These are phyloP conservation scores for Gremmenia infestans DNA, from an alignment of 2,329 filamentous ascomycete genomes.

Conservation along the genomic window DNA sequence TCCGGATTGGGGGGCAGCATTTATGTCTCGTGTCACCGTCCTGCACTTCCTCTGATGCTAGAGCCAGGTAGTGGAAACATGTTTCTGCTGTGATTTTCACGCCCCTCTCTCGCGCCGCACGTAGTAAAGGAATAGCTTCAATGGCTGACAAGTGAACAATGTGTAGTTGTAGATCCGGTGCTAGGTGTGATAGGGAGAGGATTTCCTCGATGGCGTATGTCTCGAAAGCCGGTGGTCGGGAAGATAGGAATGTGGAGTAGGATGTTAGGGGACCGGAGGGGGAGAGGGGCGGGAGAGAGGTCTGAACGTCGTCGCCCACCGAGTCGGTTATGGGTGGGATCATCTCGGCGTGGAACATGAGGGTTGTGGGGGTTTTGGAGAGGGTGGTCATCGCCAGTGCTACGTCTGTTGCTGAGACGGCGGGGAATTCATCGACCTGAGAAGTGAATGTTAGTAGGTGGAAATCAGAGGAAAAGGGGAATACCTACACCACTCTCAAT, in stretches of 20 bases:
- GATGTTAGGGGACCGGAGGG: constrained; percentile 68
- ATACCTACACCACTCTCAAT: constrained; percentile 86
- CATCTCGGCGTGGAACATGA: constrained; percentile 99
- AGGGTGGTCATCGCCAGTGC: constrained; percentile 74
- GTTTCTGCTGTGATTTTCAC: constrained; percentile 72
- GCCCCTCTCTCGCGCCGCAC: constrained; percentile 55
- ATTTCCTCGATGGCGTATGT: constrained; percentile 88
- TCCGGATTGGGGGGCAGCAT: constrained; percentile 68
- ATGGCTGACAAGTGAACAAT: constrained; percentile 72
- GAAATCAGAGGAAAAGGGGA: not conserved
- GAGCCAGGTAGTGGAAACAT: constrained; percentile 68
- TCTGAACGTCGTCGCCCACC: constrained; percentile 71
- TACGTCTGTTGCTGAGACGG: constrained; percentile 77
- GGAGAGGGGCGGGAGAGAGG: constrained; percentile 61
- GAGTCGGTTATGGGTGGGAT: constrained; percentile 79
- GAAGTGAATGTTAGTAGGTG: constrained; percentile 10
- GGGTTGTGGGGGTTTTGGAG: constrained; percentile 74
- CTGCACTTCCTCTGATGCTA: constrained; percentile 61
- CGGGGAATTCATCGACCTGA: constrained; percentile 91
- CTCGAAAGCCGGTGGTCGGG: constrained; percentile 84
- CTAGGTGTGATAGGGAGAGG: constrained; percentile 71
- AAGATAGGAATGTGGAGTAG: constrained; percentile 89
- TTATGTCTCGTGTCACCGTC: constrained; percentile 69
- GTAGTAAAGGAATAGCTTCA: constrained; percentile 62
- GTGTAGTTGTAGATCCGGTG: constrained; percentile 79